phyloP scores from a whole-genome alignment of 2,329 filamentous ascomycete genomes.

The Cladophialophora chaetospira region DNA sequence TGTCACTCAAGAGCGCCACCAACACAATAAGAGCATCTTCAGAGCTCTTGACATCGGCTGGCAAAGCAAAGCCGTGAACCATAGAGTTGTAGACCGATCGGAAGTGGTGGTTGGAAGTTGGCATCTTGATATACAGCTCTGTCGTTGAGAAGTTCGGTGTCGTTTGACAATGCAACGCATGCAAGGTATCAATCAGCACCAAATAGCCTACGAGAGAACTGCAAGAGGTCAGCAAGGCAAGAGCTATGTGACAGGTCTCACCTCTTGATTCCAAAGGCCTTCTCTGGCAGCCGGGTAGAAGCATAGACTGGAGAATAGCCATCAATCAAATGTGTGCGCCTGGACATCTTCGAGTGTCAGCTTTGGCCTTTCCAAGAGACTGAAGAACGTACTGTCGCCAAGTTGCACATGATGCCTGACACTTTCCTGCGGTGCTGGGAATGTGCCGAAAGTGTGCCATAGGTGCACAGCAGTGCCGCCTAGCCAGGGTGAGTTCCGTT shows the following conservation, averaged over 20 bases:
- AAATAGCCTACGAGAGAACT: neutral
- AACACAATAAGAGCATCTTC: conserved; percentile 9
- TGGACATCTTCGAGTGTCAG: conserved; percentile 13
- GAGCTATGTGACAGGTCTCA: neutral
- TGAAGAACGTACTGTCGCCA: neutral
- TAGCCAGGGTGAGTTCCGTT: no score
- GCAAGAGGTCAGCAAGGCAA: neutral
- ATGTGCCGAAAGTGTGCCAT: no score
- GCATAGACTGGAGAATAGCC: conserved; percentile 10
- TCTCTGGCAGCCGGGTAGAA: neutral
- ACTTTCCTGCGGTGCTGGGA: no score
- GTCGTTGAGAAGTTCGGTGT: conserved; percentile 5
- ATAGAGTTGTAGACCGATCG: conserved; percentile 14
- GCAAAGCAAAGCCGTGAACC: conserved; percentile 4
- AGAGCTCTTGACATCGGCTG: conserved; percentile 6
- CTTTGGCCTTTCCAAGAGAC: neutral
- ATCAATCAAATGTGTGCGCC: conserved; percentile 17
- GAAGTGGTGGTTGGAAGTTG: conserved; percentile 11
- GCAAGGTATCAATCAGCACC: conserved; percentile 8
- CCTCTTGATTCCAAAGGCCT: conserved; percentile 15
- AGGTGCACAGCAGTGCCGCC: conserved; percentile 4
- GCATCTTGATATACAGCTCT: conserved; percentile 17
- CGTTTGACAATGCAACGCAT: conserved; percentile 7
- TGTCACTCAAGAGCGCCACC: conserved; percentile 8
- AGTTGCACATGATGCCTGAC: no score